phyloP scores from a whole-genome alignment of 805 yeast genomes.

The Huiozyma sinensis region DNA sequence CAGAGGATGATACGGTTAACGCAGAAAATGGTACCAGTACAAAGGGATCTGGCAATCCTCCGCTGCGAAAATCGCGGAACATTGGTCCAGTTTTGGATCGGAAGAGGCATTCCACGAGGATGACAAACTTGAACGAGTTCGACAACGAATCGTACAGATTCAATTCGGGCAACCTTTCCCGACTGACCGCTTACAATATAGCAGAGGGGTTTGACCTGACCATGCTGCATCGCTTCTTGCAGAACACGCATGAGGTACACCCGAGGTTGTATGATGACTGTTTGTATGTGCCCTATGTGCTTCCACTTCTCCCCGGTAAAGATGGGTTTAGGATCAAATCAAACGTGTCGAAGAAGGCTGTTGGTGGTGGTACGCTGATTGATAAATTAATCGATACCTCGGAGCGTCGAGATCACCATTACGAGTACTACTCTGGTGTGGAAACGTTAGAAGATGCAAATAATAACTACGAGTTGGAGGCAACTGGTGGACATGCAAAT shows the following conservation, averaged over 20 bases:
- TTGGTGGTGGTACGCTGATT: constrained; percentile 40
- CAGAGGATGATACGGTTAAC: constrained; percentile 31
- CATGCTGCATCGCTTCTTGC: constrained; percentile 52
- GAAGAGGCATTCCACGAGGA: constrained; percentile 1
- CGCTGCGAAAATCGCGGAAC: too few relatives aligned
- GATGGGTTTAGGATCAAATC: constrained; percentile 70
- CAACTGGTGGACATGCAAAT: constrained; percentile 4
- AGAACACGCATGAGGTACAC: constrained; percentile 64
- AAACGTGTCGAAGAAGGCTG: constrained; percentile 34
- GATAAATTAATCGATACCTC: constrained; percentile 69
- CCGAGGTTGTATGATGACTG: constrained; percentile 89
- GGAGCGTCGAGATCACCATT: constrained; percentile 85
- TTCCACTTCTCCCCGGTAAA: constrained; percentile 79
- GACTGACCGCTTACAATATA: constrained; percentile 87
- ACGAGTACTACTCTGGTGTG: constrained; percentile 78
- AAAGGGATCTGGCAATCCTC: constrained; percentile 26
- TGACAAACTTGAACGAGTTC: neutral
- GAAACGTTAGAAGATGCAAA: constrained; percentile 47
- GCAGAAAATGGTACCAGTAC: constrained; percentile 40
- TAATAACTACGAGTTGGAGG: constrained; percentile 31
- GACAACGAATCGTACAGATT: constrained; percentile 1
- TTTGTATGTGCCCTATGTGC: constrained; percentile 77
- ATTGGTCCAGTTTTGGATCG: constrained; percentile 1
- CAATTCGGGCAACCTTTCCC: constrained; percentile 48
- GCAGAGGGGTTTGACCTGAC: constrained; percentile 71